These are phyloP conservation scores for Protomyces inundatus DNA, from an alignment of 1,139 yeast genomes.

Conservation along the genomic window DNA sequence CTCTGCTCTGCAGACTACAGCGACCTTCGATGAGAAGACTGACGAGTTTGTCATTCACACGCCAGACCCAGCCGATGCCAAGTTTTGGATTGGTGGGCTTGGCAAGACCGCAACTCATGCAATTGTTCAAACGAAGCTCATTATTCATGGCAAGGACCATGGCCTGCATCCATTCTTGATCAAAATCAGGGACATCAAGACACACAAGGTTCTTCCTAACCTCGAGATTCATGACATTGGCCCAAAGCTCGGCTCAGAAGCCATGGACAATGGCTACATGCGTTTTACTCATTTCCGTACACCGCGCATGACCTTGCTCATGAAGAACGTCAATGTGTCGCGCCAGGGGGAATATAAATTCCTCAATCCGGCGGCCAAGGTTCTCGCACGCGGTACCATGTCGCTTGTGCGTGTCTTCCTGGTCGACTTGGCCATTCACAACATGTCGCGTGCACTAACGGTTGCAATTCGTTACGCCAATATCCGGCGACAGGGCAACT, in stretches of 20 bases:
- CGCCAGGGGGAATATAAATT: slow-evolving; percentile 59
- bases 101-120: slow-evolving; percentile 89
- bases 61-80: slow-evolving; percentile 85
- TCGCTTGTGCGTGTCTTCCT: slow-evolving; percentile 83
- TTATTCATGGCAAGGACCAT: slow-evolving; percentile 84
- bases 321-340: slow-evolving; percentile 69
- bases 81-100: slow-evolving; percentile 99
- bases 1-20: slow-evolving; percentile 85
- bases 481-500: slow-evolving; percentile 73
- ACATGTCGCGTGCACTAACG: slow-evolving; percentile 71
- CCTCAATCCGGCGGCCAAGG: slow-evolving; percentile 83
- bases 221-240: slow-evolving; percentile 86
- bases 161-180: slow-evolving; percentile 91
- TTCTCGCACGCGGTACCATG: slow-evolving; percentile 78
- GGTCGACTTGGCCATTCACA: slow-evolving; percentile 79
- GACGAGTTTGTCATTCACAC: slow-evolving; percentile 74
- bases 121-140: slow-evolving; percentile 71
- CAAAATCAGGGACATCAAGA: slow-evolving; percentile 67
- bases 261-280: slow-evolving; percentile 92
- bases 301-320: slow-evolving; percentile 77
- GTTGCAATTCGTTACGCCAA: slow-evolving; percentile 85
- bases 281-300: slow-evolving; percentile 73
- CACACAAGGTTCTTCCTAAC: slow-evolving; percentile 69
- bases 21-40: slow-evolving; percentile 60
- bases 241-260: slow-evolving; percentile 49